Conservation (phyloP, 1,139 yeast species). For the Diutina rugosa region DNA sequence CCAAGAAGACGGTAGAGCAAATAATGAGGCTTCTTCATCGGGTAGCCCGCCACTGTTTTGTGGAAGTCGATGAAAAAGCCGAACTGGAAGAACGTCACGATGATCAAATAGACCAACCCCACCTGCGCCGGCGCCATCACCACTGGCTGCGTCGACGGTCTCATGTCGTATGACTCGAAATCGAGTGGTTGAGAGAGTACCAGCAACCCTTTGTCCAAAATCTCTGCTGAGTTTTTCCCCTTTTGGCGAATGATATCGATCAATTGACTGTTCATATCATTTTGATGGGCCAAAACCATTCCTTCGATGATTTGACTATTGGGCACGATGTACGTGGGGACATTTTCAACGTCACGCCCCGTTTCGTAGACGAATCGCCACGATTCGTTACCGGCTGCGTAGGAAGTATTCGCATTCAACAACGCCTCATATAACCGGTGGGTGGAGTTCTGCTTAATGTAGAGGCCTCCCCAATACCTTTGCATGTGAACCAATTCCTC, state of each 20-base stretch:
- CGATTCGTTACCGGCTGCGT: conserved; percentile 9
- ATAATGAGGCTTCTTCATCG: conserved; percentile 24
- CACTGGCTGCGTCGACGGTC: conserved; percentile 37
- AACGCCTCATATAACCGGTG: conserved; percentile 20
- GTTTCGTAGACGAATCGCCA: conserved; percentile 17
- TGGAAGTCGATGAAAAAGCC: conserved; percentile 46
- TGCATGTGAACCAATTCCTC: conserved; percentile 29
- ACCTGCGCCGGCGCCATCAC: conserved; percentile 56
- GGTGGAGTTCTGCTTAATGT: conserved; percentile 34
- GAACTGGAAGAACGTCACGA: conserved; percentile 42
- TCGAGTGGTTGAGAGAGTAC: conserved; percentile 21
- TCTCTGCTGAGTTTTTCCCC: conserved; percentile 6
- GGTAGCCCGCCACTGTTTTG: conserved; percentile 26
- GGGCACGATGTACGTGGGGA: not conserved
- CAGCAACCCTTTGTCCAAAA: conserved; percentile 8
- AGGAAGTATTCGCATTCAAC: conserved; percentile 10
- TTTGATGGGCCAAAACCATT: conserved; percentile 15
- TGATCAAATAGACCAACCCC: conserved; percentile 63
- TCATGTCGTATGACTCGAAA: conserved; percentile 30
- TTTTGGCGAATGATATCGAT: conserved; percentile 4
- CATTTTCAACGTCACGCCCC: conserved; percentile 21
- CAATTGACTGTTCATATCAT: conserved; percentile 12
- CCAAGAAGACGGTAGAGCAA: conserved; percentile 30
- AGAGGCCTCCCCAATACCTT: conserved; percentile 41
- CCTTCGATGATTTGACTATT: conserved; percentile 11